Evolutionary conservation across 2,329 filamentous ascomycete species (phyloP), one percentile per base, ranked within the genome.

Genomic region (Fusarium sp.): DNA sequence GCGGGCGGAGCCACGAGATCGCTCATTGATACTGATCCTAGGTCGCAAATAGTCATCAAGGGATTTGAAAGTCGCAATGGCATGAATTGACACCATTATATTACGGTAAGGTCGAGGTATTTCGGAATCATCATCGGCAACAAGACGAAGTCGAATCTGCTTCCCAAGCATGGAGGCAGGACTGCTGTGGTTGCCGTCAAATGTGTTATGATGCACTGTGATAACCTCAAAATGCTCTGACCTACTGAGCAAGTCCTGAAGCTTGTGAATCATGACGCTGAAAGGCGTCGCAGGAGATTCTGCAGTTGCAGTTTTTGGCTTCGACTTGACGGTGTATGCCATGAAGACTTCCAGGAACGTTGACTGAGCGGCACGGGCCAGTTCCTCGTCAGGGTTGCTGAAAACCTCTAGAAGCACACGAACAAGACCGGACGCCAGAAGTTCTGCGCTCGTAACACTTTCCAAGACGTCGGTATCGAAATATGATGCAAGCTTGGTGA

Each of bases 151-250:
- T 38, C 96, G 91, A 38, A 99, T 92, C 79, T 99, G 96, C 81
- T 98, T 98, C 9, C 95, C 95, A 10, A 99, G 88, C 95, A 99
- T 98, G 2, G 96, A 97, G 2, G 96, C 92, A 28, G 96, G 94
- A 79, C 94, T 98, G 82, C 92, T 97, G 67, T 95, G 91, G 75
- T 94, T 97, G 60, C 93, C 94, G 80, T 98, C 96, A 76, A 96
- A 93, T 9, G 94, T 92, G 77, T 97, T 97, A 71, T 97, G 93
- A 81, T 97, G 94, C 62, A 98, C 95, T 12, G 96, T 99, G 70
- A 97, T 90, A 49, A 99, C 96, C 80, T 99, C 96, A 78, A 98
- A 99, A 85, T 98, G 95, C 85, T 99, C 96, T 38, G 96, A 97
- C 75, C 96, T 92, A 85, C 96, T 99, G 64, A 99, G 89, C 65